Evolutionary conservation across 2,329 filamentous ascomycete genomes (phyloP).

Genomic region (Capronia coronata): DNA sequence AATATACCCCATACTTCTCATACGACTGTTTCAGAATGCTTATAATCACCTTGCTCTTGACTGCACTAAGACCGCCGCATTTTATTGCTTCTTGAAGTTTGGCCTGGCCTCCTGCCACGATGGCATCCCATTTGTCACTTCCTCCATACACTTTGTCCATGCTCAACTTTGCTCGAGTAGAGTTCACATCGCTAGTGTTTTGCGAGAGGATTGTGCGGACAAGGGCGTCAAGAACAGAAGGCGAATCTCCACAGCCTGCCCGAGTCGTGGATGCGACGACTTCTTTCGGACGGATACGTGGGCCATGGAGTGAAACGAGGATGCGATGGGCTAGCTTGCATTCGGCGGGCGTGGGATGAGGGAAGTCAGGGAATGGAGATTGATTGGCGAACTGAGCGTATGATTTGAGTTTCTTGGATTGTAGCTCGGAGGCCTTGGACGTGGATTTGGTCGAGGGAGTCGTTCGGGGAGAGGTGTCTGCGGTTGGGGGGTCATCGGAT

Average conservation of each 20-base stretch:
- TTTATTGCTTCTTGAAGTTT: conserved; percentile 40
- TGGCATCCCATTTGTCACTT: conserved; percentile 44
- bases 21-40: conserved; percentile 26
- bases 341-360: conserved; percentile 58
- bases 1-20: conserved; percentile 28
- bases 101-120: conserved; percentile 39
- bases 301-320: conserved; percentile 60
- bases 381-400: conserved; percentile 40
- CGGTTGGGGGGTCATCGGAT: not conserved
- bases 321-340: conserved; percentile 63
- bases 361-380: conserved; percentile 63
- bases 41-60: conserved; percentile 44
- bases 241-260: conserved; percentile 64
- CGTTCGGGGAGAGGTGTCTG: not conserved
- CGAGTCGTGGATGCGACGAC: conserved; percentile 63
- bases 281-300: conserved; percentile 56
- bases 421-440: conserved; percentile 9
- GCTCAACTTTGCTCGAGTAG: conserved; percentile 65
- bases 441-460: conserved; percentile 1
- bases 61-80: conserved; percentile 60
- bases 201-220: conserved; percentile 58
- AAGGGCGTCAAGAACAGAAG: conserved; percentile 58
- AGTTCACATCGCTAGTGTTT: conserved; percentile 54
- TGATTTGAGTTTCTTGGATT: conserved; percentile 32
- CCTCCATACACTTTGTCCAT: conserved; percentile 64